phyloP scores from a whole-genome alignment of 768 basidiomycete genomes.

The Lactarius indigo region DNA sequence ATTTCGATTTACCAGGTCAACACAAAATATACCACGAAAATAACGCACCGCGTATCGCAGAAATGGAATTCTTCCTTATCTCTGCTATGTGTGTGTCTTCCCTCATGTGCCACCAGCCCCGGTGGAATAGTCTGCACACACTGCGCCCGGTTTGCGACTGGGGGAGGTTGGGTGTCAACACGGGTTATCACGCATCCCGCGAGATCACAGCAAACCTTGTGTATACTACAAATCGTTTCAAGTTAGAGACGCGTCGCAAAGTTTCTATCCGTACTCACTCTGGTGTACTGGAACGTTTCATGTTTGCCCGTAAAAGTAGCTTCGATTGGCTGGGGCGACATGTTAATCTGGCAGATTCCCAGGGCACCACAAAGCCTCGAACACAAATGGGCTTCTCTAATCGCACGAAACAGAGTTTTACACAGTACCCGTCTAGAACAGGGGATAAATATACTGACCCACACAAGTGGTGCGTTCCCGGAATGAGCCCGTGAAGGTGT shows the following conservation, averaged over 20 bases:
- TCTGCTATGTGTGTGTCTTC: conserved; percentile 46
- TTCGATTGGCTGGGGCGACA: conserved; percentile 54
- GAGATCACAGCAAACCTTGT: conserved; percentile 39
- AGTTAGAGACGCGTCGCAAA: neutral
- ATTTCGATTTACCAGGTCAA: neutral
- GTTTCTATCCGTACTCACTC: conserved; percentile 35
- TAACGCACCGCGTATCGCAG: conserved; percentile 45
- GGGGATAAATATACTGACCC: conserved; percentile 38
- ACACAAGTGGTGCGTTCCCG: conserved; percentile 48
- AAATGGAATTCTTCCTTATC: conserved; percentile 49
- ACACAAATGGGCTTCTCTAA: conserved; percentile 54
- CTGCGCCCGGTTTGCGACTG: conserved; percentile 48
- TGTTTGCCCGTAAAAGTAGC: conserved; percentile 58
- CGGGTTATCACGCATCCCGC: neutral
- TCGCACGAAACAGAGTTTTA: neutral
- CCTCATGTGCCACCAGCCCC: conserved; percentile 42
- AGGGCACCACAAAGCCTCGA: conserved; percentile 37
- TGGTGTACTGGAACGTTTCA: conserved; percentile 62
- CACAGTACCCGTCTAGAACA: neutral
- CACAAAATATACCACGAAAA: neutral
- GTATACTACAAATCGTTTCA: conserved; percentile 39
- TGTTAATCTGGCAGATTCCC: conserved; percentile 59
- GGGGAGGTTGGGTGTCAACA: neutral
- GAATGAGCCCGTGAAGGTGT: conserved; percentile 53
- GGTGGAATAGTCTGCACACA: conserved; percentile 48